Evolutionary conservation across 768 basidiomycete species (phyloP).

Genomic region (Mycena metata): DNA sequence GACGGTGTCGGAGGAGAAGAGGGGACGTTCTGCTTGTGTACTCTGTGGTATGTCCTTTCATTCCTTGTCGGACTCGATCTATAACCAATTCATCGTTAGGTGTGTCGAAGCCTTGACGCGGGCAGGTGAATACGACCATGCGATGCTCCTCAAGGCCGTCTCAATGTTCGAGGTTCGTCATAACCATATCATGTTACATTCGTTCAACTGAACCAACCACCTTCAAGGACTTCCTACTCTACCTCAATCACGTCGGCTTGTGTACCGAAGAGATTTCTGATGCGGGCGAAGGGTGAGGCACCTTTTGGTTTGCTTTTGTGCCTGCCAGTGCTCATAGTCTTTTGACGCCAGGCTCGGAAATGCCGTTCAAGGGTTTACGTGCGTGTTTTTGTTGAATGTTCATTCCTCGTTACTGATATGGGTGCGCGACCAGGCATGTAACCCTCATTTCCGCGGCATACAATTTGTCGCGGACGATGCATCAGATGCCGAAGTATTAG

Average conservation of each 20-base stretch:
- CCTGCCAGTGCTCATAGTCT: background rate
- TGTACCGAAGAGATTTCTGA: slow-evolving; percentile 90
- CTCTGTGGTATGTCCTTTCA: slow-evolving; percentile 69
- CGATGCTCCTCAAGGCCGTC: slow-evolving; percentile 75
- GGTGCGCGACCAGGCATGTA: slow-evolving; percentile 73
- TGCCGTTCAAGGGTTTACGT: slow-evolving; percentile 93
- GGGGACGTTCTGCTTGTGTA: slow-evolving; percentile 94
- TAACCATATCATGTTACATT: no score
- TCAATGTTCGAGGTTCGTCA: slow-evolving; percentile 90
- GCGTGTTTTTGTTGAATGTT: slow-evolving; percentile 46
- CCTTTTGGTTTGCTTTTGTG: slow-evolving; percentile 25
- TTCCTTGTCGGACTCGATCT: background rate
- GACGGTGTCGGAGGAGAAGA: slow-evolving; percentile 98
- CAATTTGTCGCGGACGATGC: slow-evolving; percentile 79
- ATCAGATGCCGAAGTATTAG: slow-evolving; percentile 28
- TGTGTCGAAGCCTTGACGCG: slow-evolving; percentile 91
- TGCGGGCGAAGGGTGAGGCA: slow-evolving; percentile 83
- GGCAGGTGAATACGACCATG: slow-evolving; percentile 82
- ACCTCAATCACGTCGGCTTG: slow-evolving; percentile 89
- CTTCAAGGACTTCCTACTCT: slow-evolving; percentile 76
- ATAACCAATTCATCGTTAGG: slow-evolving; percentile 54
- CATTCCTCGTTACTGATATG: slow-evolving; percentile 1
- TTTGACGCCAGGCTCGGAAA: slow-evolving; percentile 74
- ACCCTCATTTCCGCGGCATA: slow-evolving; percentile 89
- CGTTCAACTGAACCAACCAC: no score